Evolutionary conservation across 768 basidiomycete genomes (phyloP).

Genomic region (Tulasnella sp.): DNA sequence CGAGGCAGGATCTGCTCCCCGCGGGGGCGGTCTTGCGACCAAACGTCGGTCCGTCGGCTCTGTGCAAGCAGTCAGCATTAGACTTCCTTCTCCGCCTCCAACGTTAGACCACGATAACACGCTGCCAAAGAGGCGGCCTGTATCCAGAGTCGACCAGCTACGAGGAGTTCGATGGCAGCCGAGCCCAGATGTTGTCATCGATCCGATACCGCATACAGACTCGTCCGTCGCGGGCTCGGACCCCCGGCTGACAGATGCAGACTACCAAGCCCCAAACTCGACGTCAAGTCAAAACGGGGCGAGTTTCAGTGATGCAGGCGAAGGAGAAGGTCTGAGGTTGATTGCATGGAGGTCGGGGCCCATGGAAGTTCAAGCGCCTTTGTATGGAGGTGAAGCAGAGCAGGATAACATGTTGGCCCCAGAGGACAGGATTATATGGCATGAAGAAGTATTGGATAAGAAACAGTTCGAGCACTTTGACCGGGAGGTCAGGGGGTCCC

Average conservation of each 20-base stretch:
- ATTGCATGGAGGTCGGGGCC: conserved; percentile 11
- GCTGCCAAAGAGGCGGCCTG: no score
- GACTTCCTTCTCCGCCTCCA: no score
- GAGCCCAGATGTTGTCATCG: no score
- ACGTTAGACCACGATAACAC: no score
- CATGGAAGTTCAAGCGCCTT: conserved; percentile 9
- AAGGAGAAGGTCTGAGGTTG: neutral
- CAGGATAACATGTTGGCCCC: conserved; percentile 5
- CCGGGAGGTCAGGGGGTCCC: conserved; percentile 1
- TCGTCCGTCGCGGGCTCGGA: neutral
- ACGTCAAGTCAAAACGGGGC: neutral
- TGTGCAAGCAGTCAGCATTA: no score
- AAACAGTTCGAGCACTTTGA: conserved; percentile 7
- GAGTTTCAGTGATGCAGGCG: neutral
- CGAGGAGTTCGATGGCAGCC: no score
- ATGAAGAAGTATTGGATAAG: neutral
- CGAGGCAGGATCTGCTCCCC: no score
- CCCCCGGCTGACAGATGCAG: neutral
- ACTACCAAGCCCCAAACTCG: neutral
- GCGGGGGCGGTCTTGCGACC: no score
- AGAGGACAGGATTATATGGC: conserved; percentile 7
- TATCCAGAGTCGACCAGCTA: no score
- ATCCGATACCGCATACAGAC: neutral
- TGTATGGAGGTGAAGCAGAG: conserved; percentile 10
- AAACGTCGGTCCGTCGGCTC: no score